Base-by-base conservation (phyloP, 495 filamentous ascomycete species). In the Jackrogersella minutella region DNA sequence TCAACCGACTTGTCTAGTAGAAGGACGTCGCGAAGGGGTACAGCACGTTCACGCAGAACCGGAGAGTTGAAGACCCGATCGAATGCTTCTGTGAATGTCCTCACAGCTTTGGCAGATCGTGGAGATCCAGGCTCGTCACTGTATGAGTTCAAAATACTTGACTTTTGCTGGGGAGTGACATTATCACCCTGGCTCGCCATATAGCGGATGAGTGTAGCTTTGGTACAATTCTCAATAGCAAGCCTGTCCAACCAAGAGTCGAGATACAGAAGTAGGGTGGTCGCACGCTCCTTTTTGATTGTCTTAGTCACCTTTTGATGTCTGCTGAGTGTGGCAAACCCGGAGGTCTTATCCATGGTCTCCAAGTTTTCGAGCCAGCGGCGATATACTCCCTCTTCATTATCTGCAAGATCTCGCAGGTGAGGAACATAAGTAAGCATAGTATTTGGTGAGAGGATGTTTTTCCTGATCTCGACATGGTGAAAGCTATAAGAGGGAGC, bases 371-470 rank as follows among this genome's bases (percentile, higher is more conserved):
- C 71, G 19, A 82, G 77, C 79, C 78, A 82, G n/a, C 71, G 72
- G 47, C 72, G 76, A 54, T 81, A 83, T 28, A 77, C 72, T 16
- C 69, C 69, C 41, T 81, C 78, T 61, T 81, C 78, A 34, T 78
- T 76, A 0, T 77, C 77, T 14, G 81, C 79, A 7, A 83, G 66
- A 41, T 83, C 81, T 34, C 79, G 73, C 28, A 82, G 66, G 64
- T 83, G 80, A 6, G 81, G 81, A 4, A 81, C 77, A 55, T 81
- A 83, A 31, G 74, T 80, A 36, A 82, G 77, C 74, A 79, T 79
- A 11, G 80, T 80, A 64, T 83, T 80, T 0, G 80, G 77, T 1
- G 79, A 77, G 26, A 81, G 76, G 11, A 83, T 79, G 40, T 82
- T 82, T 37, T 79, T 82, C 59, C 62, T 73, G n/a, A 83, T 77